These are phyloP conservation scores for Epichloe typhina DNA, from an alignment of 2,329 filamentous ascomycete genomes.

Conservation along the genomic window DNA sequence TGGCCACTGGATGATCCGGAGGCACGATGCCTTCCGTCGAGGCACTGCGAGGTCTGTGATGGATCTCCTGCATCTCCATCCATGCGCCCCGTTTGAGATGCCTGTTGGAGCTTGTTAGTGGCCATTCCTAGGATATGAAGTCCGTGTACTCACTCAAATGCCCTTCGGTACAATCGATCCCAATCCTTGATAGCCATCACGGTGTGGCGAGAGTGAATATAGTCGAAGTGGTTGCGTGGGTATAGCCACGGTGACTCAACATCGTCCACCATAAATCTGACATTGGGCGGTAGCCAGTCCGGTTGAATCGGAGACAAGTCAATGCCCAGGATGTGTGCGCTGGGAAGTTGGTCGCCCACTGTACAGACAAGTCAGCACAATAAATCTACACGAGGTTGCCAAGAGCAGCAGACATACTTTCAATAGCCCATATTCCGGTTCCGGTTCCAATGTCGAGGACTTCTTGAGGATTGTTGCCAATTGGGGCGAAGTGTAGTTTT, in stretches of 20 bases:
- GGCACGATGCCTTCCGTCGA: conserved; percentile 25
- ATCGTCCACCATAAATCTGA: conserved; percentile 44
- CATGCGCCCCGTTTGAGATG: conserved; percentile 41
- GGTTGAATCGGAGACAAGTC: conserved; percentile 37
- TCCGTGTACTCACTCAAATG: conserved; percentile 27
- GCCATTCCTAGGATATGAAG: background rate
- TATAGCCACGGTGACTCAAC: conserved; percentile 44
- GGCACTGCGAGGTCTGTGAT: conserved; percentile 33
- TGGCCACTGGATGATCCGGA: conserved; percentile 26
- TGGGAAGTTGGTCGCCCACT: conserved; percentile 34
- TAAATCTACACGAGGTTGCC: too few relatives aligned
- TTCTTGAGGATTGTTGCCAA: conserved; percentile 32
- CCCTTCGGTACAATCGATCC: conserved; percentile 32
- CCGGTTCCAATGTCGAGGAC: conserved; percentile 46
- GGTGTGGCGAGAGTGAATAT: conserved; percentile 45
- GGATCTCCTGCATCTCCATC: conserved; percentile 42
- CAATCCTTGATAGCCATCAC: conserved; percentile 44
- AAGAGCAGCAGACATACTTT: conserved; percentile 22
- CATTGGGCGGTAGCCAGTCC: conserved; percentile 40
- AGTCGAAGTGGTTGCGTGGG: conserved; percentile 42
- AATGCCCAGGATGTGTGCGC: conserved; percentile 29
- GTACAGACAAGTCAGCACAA: background rate
- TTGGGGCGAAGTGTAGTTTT: conserved; percentile 38
- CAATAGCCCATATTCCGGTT: conserved; percentile 47
- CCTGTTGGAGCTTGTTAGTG: conserved; percentile 13